phyloP scores from a whole-genome alignment of 352 stramenopile genomes.

The Phytophthora tubulina region DNA sequence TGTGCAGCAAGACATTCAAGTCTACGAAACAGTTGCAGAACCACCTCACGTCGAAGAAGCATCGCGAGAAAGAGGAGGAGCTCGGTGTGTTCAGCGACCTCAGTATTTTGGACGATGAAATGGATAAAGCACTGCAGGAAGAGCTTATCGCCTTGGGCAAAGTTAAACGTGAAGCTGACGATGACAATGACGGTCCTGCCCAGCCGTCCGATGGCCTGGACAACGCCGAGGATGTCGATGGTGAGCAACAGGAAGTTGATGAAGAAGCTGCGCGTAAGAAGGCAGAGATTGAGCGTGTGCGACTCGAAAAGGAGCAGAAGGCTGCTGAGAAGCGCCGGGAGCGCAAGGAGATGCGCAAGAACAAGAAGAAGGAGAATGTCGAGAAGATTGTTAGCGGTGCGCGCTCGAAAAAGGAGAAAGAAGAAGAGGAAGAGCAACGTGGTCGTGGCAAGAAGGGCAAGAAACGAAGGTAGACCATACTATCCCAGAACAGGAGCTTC shows the following conservation, averaged over 20 bases:
- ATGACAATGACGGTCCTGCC: neutral
- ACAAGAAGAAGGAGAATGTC: slow-evolving; percentile 82
- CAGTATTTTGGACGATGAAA: slow-evolving; percentile 64
- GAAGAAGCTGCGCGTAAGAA: slow-evolving; percentile 42
- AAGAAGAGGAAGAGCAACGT: slow-evolving; percentile 46
- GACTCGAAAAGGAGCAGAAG: slow-evolving; percentile 81
- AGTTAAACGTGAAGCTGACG: slow-evolving; percentile 24
- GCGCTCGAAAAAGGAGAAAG: slow-evolving; percentile 45
- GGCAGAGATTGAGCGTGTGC: slow-evolving; percentile 56
- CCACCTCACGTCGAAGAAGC: slow-evolving; percentile 84
- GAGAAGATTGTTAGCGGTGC: slow-evolving; percentile 68
- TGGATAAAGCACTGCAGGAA: slow-evolving; percentile 67
- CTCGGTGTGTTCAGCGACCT: slow-evolving; percentile 72
- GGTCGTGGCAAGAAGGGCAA: slow-evolving; percentile 54
- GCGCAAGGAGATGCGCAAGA: slow-evolving; percentile 86
- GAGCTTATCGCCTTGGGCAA: slow-evolving; percentile 61
- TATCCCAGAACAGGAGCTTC: slow-evolving; percentile 10
- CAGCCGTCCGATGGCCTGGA: slow-evolving; percentile 23
- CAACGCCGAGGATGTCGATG: slow-evolving; percentile 10
- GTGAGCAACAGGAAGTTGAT: slow-evolving; percentile 47
- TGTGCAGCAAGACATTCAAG: slow-evolving; percentile 90
- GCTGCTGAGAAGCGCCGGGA: slow-evolving; percentile 82
- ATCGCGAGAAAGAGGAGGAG: slow-evolving; percentile 78
- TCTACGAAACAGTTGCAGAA: slow-evolving; percentile 85
- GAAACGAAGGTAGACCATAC: slow-evolving; percentile 36